Base-by-base conservation (phyloP, 2,329 filamentous ascomycete species). In the Fusarium nygamai region DNA sequence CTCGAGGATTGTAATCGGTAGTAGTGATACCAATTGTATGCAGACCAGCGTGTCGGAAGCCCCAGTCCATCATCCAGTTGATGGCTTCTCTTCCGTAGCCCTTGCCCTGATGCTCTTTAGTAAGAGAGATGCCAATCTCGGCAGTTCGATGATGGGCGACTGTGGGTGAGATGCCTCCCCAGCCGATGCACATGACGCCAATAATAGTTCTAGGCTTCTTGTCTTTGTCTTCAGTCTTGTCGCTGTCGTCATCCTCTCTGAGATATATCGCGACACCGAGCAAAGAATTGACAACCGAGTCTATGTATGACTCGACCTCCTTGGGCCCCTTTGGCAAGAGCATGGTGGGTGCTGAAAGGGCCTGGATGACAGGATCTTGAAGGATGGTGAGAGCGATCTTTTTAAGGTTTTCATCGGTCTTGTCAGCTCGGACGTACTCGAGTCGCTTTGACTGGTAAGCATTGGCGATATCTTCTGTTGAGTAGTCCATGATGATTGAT, bases 401-500 rank as follows among this genome's bases (percentile, higher is more conserved):
- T 11, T 69, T 47, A 1, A 64, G 27, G 12, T 27, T 39, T 9
- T 16, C 3, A 6, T 69, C 65, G 3, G 39, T 24, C 24, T 64
- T 64, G 20, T 69, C 57, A 10, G 50, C 65, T 41, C 60, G 68
- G 9, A 57, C 7, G 20, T 46, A 69, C 33, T 64, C 27, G 4
- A 69, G 29, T 6, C 65, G 58, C 9, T 69, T 34, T 8, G 67
- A 51, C 16, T 27, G 12, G 33, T 50, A 69, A 13, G 67, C 65
- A 34, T 69, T 51, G 19, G 41, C 67, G 31, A 69, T 64, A 8
- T 50, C 33, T 4, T 39, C 8, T 27, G 67, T 69, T 2, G 50
- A 69, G 33, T 69, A 69, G 5, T 69, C 67, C 67, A 69, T 69
- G 3, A 6, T 64, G 2, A 4, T 1, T 8, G 10, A 4, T 97